phyloP scores from a whole-genome alignment of 495 filamentous ascomycete genomes.

The Endocarpon pusillum region DNA sequence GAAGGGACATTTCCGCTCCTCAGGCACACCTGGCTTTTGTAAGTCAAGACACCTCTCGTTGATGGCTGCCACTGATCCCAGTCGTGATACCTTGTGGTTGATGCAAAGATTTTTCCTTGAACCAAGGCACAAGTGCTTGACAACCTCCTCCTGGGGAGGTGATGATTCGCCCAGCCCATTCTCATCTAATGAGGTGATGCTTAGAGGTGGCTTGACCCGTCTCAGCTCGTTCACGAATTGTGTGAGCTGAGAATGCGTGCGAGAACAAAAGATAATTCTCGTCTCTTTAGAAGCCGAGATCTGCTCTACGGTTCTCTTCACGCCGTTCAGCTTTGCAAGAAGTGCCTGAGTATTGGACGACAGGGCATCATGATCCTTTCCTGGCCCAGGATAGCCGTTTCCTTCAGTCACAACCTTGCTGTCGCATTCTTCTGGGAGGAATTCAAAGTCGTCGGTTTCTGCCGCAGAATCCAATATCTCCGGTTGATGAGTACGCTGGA shows the following conservation, averaged over 20 bases:
- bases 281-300: constrained; percentile 38
- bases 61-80: constrained; percentile 64
- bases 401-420: constrained; percentile 48
- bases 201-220: constrained; percentile 59
- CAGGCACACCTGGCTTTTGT: constrained; percentile 53
- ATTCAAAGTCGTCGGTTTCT: constrained; percentile 62
- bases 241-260: constrained; percentile 86
- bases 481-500: too few species aligned
- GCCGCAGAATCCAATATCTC: too few species aligned
- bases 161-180: constrained; percentile 15
- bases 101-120: constrained; percentile 90
- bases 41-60: constrained; percentile 91
- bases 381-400: constrained; percentile 8
- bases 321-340: constrained; percentile 16
- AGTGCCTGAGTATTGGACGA: constrained; percentile 27
- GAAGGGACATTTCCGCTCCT: constrained; percentile 56
- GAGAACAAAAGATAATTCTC: constrained; percentile 85
- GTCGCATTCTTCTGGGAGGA: constrained; percentile 63
- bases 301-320: constrained; percentile 30
- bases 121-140: constrained; percentile 79
- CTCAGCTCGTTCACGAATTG: constrained; percentile 87
- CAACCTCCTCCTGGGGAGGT: constrained; percentile 33
- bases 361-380: too few species aligned
- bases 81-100: constrained; percentile 57
- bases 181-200: constrained; percentile 22